Evolutionary conservation across 1,284 basidiomycete species (phyloP).

Genomic region (Chondrostereum purpureum): DNA sequence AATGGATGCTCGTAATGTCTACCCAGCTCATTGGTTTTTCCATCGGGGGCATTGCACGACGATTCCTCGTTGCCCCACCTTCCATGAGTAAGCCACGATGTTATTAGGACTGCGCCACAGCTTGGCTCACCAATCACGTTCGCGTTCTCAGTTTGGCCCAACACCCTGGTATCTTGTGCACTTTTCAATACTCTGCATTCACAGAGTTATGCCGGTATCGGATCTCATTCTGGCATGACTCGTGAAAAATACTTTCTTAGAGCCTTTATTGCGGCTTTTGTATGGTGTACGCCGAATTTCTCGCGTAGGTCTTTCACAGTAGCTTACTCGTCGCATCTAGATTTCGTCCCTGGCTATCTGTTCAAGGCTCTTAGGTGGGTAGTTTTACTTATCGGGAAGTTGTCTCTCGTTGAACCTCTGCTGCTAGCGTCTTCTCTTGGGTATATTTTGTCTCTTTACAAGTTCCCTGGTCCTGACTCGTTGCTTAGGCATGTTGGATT

Average conservation of each 20-base stretch:
- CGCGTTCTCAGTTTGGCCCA: constrained; percentile 61
- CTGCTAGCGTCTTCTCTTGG: constrained; percentile 16
- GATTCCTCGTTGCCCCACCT: constrained; percentile 70
- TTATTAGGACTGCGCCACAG: constrained; percentile 13
- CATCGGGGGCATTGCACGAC: constrained; percentile 54
- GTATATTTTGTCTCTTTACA: constrained; percentile 7
- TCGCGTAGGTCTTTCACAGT: constrained; percentile 3
- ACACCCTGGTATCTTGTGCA: constrained; percentile 72
- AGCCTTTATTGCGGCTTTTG: constrained; percentile 8
- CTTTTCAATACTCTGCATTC: constrained; percentile 69
- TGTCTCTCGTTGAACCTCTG: neutral
- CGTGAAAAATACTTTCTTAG: constrained; percentile 10
- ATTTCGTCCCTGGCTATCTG: constrained; percentile 13
- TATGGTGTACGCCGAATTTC: constrained; percentile 8
- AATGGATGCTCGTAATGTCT: constrained; percentile 56
- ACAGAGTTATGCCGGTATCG: constrained; percentile 24
- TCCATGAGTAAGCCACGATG: constrained; percentile 52
- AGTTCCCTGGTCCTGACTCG: constrained; percentile 4
- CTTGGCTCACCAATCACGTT: constrained; percentile 1
- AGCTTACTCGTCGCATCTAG: constrained; percentile 36
- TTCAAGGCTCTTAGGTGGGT: constrained; percentile 17
- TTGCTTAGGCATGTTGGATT: constrained; percentile 18
- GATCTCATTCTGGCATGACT: constrained; percentile 8
- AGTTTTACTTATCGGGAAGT: constrained; percentile 5
- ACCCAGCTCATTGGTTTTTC: constrained; percentile 69